These are phyloP conservation scores for Yamadazyma tumulicola DNA, from an alignment of 805 yeast species.

Conservation along the genomic window DNA sequence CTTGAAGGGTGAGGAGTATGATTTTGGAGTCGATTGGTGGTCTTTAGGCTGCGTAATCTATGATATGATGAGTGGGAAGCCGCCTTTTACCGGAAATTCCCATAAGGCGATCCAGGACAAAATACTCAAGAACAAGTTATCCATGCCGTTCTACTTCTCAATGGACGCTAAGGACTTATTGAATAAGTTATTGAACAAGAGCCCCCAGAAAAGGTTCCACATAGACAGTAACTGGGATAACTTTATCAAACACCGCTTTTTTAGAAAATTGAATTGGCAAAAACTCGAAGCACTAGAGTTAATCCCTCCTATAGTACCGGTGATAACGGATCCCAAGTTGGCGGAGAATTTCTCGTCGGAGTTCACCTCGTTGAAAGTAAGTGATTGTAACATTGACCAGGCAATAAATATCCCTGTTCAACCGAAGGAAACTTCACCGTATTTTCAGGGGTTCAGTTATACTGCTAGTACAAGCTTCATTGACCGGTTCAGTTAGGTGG, in stretches of 20 bases:
- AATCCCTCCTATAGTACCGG: conserved; percentile 40
- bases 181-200: conserved; percentile 33
- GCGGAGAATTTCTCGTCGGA: conserved; percentile 44
- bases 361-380: conserved; percentile 44
- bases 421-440: not conserved
- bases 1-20: conserved; percentile 39
- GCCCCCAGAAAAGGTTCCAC: conserved; percentile 35
- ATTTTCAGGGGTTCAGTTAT: conserved; percentile 30
- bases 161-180: conserved; percentile 41
- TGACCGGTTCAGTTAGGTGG: conserved; percentile 7
- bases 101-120: conserved; percentile 39
- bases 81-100: conserved; percentile 43
- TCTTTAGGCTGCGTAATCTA: conserved; percentile 43
- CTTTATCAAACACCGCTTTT: conserved; percentile 36
- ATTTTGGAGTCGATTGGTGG: conserved; percentile 47
- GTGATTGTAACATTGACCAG: conserved; percentile 18
- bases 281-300: conserved; percentile 27
- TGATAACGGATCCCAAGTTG: conserved; percentile 40
- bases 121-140: conserved; percentile 30
- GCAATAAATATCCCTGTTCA: conserved; percentile 8
- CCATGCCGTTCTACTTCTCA: conserved; percentile 38
- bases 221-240: conserved; percentile 32
- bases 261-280: conserved; percentile 37
- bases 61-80: conserved; percentile 43
- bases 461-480: conserved; percentile 31